Percentiles rank a stretch among this genome's conserved stretches.
phyloP scores from a whole-genome alignment of 371 early-diverging fungal species.

The Mortierella polycephala region DNA sequence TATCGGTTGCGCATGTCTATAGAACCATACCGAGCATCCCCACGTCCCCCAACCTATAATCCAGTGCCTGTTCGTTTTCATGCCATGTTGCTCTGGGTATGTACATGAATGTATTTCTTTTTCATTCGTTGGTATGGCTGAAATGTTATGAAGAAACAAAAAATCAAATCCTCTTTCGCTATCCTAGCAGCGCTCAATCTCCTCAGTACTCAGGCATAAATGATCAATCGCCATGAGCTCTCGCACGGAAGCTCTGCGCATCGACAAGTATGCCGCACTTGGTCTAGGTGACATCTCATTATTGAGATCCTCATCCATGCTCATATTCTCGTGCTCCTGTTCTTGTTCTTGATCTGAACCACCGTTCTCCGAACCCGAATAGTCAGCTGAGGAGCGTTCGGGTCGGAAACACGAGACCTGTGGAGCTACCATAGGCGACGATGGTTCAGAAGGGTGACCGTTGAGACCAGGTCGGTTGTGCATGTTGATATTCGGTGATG shows the following conservation, averaged over 20 bases:
- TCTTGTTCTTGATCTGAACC: constrained; percentile 31
- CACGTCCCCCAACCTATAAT: no score
- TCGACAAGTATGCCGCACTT: constrained; percentile 14
- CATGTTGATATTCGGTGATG: neutral
- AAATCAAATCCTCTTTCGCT: neutral
- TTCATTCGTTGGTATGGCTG: neutral
- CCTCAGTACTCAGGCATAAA: constrained; percentile 47
- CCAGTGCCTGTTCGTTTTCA: no score
- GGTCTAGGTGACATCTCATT: constrained; percentile 6
- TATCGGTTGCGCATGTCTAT: no score
- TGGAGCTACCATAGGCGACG: neutral
- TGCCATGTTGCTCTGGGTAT: no score
- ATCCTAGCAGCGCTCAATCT: constrained; percentile 20
- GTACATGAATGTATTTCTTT: neutral
- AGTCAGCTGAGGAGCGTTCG: constrained; percentile 24
- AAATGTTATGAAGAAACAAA: neutral
- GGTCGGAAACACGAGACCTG: constrained; percentile 4
- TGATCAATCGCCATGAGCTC: constrained; percentile 52
- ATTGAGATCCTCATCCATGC: constrained; percentile 3
- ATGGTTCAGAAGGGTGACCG: neutral
- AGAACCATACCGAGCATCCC: no score
- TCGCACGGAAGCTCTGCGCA: constrained; percentile 48
- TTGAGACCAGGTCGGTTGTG: constrained; percentile 4
- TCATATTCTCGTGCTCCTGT: constrained; percentile 13
- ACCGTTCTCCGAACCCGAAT: constrained; percentile 27